A percentile compares a stretch with the other conserved stretches of the same genome.
Conservation (phyloP, 108 stramenopile species). For the Chaetoceros tenuissimus region DNA sequence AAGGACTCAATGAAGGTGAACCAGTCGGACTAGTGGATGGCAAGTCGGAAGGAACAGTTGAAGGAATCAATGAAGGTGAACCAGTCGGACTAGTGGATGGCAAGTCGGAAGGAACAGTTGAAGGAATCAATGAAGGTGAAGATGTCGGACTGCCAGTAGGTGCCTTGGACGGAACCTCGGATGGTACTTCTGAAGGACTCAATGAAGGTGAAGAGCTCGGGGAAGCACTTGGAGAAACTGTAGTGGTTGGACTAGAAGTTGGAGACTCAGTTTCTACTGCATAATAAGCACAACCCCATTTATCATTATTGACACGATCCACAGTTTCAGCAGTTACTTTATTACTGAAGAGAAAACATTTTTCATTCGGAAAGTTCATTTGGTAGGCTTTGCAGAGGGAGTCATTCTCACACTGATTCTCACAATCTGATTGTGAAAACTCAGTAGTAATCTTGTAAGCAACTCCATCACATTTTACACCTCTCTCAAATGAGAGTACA, state of each 20-base stretch:
- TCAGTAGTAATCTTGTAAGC: too few species aligned
- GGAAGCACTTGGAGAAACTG: neutral
- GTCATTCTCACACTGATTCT: too few species aligned
- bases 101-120: slow-evolving; percentile 3
- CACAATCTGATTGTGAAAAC: too few species aligned
- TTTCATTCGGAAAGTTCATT: too few species aligned
- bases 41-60: neutral
- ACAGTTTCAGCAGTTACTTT: too few species aligned
- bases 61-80: slow-evolving; percentile 2
- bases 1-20: neutral
- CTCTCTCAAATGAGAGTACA: too few species aligned
- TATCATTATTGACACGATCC: too few species aligned
- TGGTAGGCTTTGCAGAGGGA: too few species aligned
- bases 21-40: slow-evolving; percentile 4
- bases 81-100: slow-evolving; percentile 6
- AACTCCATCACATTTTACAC: too few species aligned
- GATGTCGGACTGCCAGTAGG: slow-evolving; percentile 2
- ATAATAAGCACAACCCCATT: slow-evolving; percentile 1
- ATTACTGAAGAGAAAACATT: too few species aligned
- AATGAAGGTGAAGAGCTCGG: neutral
- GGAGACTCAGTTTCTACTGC: neutral
- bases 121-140: neutral
- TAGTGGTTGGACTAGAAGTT: neutral
- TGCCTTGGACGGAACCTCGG: neutral
- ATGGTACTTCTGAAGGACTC: slow-evolving; percentile 2